Base-by-base conservation (phyloP, 2,329 filamentous ascomycete species). In the Cucurbitaria berberidis region DNA sequence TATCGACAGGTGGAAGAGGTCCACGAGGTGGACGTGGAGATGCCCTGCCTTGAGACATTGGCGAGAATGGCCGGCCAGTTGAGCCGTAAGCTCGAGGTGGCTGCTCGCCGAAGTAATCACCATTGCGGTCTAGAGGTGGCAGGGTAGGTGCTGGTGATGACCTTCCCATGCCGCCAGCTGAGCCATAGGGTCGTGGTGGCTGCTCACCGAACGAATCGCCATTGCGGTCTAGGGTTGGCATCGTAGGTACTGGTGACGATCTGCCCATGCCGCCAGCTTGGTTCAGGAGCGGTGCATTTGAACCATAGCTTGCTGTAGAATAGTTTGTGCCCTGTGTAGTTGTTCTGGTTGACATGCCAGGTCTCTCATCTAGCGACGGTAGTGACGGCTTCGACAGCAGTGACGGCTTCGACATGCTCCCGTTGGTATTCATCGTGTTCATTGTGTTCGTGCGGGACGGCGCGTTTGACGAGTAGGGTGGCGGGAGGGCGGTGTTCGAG, bases 241-340 rank as follows among this genome's bases (percentile, higher is more conserved):
- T 66, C 6, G 70, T 64, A 36, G 70, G 70, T 19, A 58, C 39
- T 13, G 72, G 68, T 16, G 71, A 69, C 1, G 67, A 54, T 34
- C 50, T 60, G 16, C 86, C 86, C 83, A 89, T 88, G 6, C 82
- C 80, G 27, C 82, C 81, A 5, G 86, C 86, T 53, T 84, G 80
- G 16, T 77, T 75, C 32, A 89, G 74, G 5, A 91, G 79, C 1
- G 89, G 85, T 7, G 84, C 82, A 55, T 87, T 84, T 2, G 88
- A 86, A 11, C 81, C 83, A 66, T 86, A 88, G 67, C 82, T 89
- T n/a, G 78, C 65, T 40, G 68, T 76, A 2, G 82, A 81, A 52
- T 72, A 78, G 26, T 75, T 76, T 0, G 88, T 88, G 16, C 78
- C 76, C 56, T 82, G 79, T 0, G 89, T 89, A 39, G 74, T 66